Conservation (phyloP, 768 basidiomycete species). For the Exidia glandulosa region DNA sequence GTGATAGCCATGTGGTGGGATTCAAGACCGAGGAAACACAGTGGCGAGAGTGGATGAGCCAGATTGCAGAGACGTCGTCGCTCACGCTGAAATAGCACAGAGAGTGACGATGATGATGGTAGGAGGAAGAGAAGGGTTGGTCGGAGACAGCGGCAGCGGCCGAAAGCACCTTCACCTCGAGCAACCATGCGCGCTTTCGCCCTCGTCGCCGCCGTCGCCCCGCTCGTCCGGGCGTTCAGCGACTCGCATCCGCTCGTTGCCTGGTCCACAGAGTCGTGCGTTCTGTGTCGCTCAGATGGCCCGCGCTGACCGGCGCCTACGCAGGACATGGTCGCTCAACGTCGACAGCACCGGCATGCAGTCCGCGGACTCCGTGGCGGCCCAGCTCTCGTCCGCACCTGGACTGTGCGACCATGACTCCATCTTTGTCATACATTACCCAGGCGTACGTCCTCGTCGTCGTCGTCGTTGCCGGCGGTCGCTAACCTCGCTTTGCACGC, state of each 20-base stretch:
- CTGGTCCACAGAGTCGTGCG: conserved; percentile 62
- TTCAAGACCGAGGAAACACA: too few species aligned
- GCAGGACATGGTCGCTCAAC: conserved; percentile 15
- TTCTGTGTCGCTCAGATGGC: conserved; percentile 29
- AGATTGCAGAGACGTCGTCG: too few species aligned
- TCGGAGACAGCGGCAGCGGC: too few species aligned
- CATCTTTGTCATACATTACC: conserved; percentile 57
- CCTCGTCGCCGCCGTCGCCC: too few species aligned
- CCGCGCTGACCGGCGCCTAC: conserved; percentile 33
- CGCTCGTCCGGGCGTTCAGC: conserved; percentile 53
- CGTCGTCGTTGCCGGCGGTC: background rate
- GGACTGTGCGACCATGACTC: conserved; percentile 55
- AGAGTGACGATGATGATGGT: too few species aligned
- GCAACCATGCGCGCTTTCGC: too few species aligned
- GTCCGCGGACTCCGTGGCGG: conserved; percentile 2
- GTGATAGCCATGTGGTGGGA: too few species aligned
- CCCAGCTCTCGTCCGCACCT: conserved; percentile 14
- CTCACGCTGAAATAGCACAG: too few species aligned
- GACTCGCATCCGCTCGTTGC: conserved; percentile 54
- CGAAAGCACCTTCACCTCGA: too few species aligned
- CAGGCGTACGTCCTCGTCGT: conserved; percentile 42
- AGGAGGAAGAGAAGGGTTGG: too few species aligned
- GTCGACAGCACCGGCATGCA: conserved; percentile 4
- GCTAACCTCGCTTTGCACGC: conserved; percentile 3
- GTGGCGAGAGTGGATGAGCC: too few species aligned